Conservation (phyloP, 768 basidiomycete species). For the Mycena indigotica region DNA sequence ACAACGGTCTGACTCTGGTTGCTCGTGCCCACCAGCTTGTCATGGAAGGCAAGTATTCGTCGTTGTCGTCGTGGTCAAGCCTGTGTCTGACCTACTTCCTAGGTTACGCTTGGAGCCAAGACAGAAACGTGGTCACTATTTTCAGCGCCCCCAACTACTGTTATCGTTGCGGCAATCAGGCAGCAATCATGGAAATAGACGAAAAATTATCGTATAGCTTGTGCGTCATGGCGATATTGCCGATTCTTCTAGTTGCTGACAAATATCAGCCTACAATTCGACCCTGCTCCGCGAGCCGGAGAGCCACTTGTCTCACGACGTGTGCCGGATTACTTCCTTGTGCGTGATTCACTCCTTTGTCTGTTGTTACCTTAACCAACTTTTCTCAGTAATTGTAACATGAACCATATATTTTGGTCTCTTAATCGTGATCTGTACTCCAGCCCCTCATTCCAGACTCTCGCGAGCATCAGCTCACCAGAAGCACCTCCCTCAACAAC, state of each 20-base stretch:
- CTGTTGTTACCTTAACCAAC: background rate
- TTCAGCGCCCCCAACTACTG: conserved; percentile 99
- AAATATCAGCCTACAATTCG: conserved; percentile 89
- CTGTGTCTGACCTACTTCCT: conserved; percentile 15
- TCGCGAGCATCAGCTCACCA: conserved; percentile 17
- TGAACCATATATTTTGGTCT: conserved; percentile 18
- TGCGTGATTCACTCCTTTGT: conserved; percentile 43
- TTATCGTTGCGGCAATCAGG: conserved; percentile 99
- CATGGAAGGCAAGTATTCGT: conserved; percentile 79
- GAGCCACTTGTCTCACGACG: conserved; percentile 96
- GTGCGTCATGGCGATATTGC: conserved; percentile 46
- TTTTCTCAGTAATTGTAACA: conserved; percentile 17
- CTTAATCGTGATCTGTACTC: conserved; percentile 15
- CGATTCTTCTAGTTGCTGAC: conserved; percentile 11
- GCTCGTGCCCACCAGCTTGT: conserved; percentile 93
- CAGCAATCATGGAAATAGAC: conserved; percentile 99
- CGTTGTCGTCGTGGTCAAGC: background rate
- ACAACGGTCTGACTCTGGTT: conserved; percentile 95
- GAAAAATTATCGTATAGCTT: conserved; percentile 95
- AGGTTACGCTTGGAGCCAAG: conserved; percentile 98
- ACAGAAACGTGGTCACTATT: conserved; percentile 98
- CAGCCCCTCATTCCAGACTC: conserved; percentile 1
- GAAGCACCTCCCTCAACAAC: too few relatives aligned
- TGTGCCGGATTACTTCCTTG: conserved; percentile 93
- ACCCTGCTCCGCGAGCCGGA: conserved; percentile 97